Percentiles rank a stretch among this genome's conserved stretches.
These are phyloP conservation scores for Naematelia aurantialba DNA, from an alignment of 768 basidiomycete species.

Conservation along the genomic window DNA sequence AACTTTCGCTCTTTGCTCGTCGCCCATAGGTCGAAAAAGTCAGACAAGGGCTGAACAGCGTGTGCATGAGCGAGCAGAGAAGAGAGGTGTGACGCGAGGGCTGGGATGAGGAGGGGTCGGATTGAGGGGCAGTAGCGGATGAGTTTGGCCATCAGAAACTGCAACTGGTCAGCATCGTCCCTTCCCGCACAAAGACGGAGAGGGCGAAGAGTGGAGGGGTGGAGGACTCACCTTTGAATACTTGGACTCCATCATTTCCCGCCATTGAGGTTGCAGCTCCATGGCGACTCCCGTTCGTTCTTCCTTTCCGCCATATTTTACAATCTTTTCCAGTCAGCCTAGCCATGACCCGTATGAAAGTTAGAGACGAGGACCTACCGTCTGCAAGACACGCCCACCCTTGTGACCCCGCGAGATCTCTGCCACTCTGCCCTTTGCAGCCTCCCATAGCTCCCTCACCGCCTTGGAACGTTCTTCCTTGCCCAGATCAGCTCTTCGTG, in stretches of 20 bases:
- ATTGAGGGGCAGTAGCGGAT: constrained; percentile 60
- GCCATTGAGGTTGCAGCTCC: constrained; percentile 77
- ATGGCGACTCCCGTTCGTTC: constrained; percentile 75
- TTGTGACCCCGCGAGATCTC: constrained; percentile 89
- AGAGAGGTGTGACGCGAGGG: constrained; percentile 72
- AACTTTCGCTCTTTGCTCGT: constrained; percentile 79
- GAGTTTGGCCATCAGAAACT: constrained; percentile 49
- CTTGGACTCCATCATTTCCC: constrained; percentile 73
- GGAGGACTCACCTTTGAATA: constrained; percentile 67
- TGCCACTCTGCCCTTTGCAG: constrained; percentile 74
- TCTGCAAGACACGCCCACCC: constrained; percentile 60
- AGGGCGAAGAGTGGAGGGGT: not conserved
- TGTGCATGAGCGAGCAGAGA: constrained; percentile 78
- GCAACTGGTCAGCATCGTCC: not conserved
- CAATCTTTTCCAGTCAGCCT: constrained; percentile 53
- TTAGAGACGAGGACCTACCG: constrained; percentile 65
- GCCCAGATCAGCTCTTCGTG: constrained; percentile 52
- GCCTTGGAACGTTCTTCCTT: constrained; percentile 70
- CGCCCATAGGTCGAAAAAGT: constrained; percentile 81
- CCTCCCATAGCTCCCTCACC: constrained; percentile 67
- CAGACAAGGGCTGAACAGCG: constrained; percentile 75
- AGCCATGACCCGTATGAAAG: not conserved
- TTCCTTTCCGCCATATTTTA: constrained; percentile 70
- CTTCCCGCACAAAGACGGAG: no score
- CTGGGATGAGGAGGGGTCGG: constrained; percentile 68